phyloP scores from a whole-genome alignment of 2,329 filamentous ascomycete genomes.

The Aspergillus fumigatus region DNA sequence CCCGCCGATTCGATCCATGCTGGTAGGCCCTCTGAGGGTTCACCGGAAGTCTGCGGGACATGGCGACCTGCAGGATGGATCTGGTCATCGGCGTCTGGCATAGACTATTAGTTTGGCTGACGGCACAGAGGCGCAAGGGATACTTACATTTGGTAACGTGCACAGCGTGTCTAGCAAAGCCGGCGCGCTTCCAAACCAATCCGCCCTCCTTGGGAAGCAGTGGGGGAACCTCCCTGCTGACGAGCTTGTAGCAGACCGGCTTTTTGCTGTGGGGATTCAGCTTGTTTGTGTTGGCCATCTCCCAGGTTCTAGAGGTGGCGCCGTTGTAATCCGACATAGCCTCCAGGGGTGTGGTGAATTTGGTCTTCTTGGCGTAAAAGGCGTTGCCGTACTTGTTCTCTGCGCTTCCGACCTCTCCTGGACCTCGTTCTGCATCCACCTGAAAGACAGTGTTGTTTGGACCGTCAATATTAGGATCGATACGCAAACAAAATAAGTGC shows the following conservation, averaged over 20 bases:
- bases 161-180: constrained; percentile 80
- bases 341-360: constrained; percentile 65
- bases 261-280: constrained; percentile 84
- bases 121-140: background rate
- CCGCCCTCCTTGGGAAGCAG: constrained; percentile 76
- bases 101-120: constrained; percentile 9
- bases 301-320: constrained; percentile 76
- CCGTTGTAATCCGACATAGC: constrained; percentile 77
- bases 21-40: constrained; percentile 67
- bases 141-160: constrained; percentile 82
- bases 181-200: constrained; percentile 83
- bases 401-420: constrained; percentile 69
- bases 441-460: constrained; percentile 80
- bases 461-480: constrained; percentile 84
- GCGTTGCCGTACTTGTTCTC: constrained; percentile 89
- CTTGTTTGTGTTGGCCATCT: constrained; percentile 79
- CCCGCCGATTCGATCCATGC: constrained; percentile 67
- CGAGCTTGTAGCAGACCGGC: constrained; percentile 81
- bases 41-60: constrained; percentile 80
- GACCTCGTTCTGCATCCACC: constrained; percentile 67
- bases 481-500: constrained; percentile 85
- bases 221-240: constrained; percentile 75
- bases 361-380: constrained; percentile 80
- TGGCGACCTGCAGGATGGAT: constrained; percentile 82
- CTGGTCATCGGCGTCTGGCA: constrained; percentile 69